Evolutionary conservation across 2,329 filamentous ascomycete species (phyloP).

Genomic region (Aureobasidium melanogenum): DNA sequence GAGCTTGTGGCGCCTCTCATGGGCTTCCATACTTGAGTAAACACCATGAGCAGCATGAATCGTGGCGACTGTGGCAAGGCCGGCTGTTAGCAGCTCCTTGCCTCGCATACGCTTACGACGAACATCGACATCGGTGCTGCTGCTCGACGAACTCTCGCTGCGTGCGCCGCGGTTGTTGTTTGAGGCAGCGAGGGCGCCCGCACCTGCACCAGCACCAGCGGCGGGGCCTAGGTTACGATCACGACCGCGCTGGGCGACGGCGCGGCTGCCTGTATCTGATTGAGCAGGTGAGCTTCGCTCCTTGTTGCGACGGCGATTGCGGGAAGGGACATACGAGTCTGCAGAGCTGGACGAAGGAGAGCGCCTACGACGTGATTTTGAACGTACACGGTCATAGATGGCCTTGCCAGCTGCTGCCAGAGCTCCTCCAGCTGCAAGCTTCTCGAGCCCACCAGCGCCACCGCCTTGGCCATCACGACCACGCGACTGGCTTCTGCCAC

Average conservation of each 20-base stretch:
- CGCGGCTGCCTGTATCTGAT: conserved; percentile 30
- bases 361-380: conserved; percentile 42
- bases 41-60: conserved; percentile 60
- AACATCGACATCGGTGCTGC: conserved; percentile 49
- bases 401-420: conserved; percentile 43
- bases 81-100: conserved; percentile 57
- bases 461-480: conserved; percentile 32
- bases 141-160: conserved; percentile 25
- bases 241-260: conserved; percentile 22
- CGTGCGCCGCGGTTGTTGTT: conserved; percentile 10
- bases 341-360: conserved; percentile 38
- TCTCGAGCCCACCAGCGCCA: conserved; percentile 37
- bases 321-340: conserved; percentile 44
- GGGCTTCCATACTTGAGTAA: conserved; percentile 55
- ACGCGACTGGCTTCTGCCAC: conserved; percentile 44
- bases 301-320: conserved; percentile 32
- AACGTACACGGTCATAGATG: conserved; percentile 46
- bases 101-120: conserved; percentile 55
- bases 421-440: conserved; percentile 40
- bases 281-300: conserved; percentile 29
- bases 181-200: conserved; percentile 20
- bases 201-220: conserved; percentile 32
- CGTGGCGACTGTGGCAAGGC: conserved; percentile 58
- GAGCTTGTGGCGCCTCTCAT: conserved; percentile 50
- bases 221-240: conserved; percentile 35